Conservation (phyloP, 2,329 filamentous ascomycete genomes). For the Colletotrichum coccodes region DNA sequence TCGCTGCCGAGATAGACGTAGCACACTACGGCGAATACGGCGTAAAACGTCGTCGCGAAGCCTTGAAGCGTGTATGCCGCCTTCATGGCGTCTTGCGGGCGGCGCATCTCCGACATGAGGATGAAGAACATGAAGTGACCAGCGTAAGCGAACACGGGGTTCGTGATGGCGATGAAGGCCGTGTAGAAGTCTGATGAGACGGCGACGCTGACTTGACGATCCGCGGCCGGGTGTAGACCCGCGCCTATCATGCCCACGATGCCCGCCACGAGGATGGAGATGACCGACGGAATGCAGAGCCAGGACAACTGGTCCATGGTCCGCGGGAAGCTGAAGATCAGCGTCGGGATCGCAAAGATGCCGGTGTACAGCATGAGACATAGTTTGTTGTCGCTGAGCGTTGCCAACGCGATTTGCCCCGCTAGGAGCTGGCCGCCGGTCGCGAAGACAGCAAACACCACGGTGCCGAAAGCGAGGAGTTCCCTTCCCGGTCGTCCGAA, state of each 20-base stretch:
- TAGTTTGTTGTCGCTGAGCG: constrained; percentile 55
- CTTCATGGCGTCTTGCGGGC: constrained; percentile 61
- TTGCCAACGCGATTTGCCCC: constrained; percentile 59
- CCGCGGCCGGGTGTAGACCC: constrained; percentile 50
- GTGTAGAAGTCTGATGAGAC: constrained; percentile 44
- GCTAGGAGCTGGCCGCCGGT: constrained; percentile 62
- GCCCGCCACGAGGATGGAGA: constrained; percentile 60
- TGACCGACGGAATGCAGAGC: constrained; percentile 54
- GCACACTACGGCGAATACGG: constrained; percentile 59
- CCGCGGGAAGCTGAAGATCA: constrained; percentile 58
- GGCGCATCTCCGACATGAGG: constrained; percentile 62
- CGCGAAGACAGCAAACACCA: constrained; percentile 62
- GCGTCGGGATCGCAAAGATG: constrained; percentile 58
- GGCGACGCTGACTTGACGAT: constrained; percentile 49
- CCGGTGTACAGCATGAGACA: constrained; percentile 61
- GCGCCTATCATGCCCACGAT: constrained; percentile 62
- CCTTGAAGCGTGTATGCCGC: constrained; percentile 60
- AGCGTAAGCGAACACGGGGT: constrained; percentile 63
- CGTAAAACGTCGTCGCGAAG: constrained; percentile 61
- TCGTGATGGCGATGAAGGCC: constrained; percentile 47
- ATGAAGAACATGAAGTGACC: constrained; percentile 66
- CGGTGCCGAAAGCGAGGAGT: constrained; percentile 57
- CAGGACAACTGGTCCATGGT: constrained; percentile 60
- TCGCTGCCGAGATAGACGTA: constrained; percentile 60
- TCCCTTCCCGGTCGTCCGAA: constrained; percentile 63